phyloP scores from a whole-genome alignment of 2,329 filamentous ascomycete genomes.

The Aspergillus ochraceoroseus region DNA sequence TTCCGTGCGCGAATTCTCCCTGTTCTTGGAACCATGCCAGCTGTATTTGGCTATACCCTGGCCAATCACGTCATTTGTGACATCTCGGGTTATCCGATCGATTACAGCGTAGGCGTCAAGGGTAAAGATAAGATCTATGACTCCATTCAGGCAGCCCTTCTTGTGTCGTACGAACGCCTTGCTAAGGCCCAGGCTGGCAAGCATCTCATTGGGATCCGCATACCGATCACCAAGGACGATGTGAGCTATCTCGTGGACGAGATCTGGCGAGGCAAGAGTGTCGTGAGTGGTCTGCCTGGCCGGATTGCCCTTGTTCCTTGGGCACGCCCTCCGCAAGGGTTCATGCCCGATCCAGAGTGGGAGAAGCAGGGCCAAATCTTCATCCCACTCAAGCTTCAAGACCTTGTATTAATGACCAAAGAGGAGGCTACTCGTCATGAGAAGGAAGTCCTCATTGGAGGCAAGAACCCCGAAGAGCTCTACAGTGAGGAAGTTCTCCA shows the following conservation, averaged over 20 bases:
- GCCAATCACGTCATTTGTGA: slow-evolving; percentile 90
- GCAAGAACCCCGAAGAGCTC: slow-evolving; percentile 63
- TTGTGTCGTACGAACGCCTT: slow-evolving; percentile 73
- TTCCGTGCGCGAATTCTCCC: slow-evolving; percentile 94
- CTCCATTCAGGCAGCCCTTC: slow-evolving; percentile 67
- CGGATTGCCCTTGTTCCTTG: slow-evolving; percentile 76
- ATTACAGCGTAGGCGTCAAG: slow-evolving; percentile 76
- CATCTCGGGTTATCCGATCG: slow-evolving; percentile 70
- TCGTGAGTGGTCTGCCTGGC: slow-evolving; percentile 74
- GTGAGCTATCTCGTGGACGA: slow-evolving; percentile 87
- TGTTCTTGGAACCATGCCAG: slow-evolving; percentile 94
- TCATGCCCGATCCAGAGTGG: slow-evolving; percentile 58
- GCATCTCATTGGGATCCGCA: slow-evolving; percentile 65
- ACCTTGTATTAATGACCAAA: slow-evolving; percentile 88
- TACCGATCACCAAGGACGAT: slow-evolving; percentile 73
- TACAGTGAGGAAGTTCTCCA: slow-evolving; percentile 66
- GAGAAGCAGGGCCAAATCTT: slow-evolving; percentile 66
- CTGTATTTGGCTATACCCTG: slow-evolving; percentile 84
- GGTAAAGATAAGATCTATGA: slow-evolving; percentile 89
- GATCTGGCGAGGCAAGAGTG: slow-evolving; percentile 76
- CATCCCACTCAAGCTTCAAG: slow-evolving; percentile 61
- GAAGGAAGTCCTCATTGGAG: slow-evolving; percentile 67
- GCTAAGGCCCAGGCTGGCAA: slow-evolving; percentile 51
- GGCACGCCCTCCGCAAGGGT: slow-evolving; percentile 60
- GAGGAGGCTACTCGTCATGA: slow-evolving; percentile 80